Evolutionary conservation across 1,139 yeast species (phyloP), one percentile per base, ranked within the genome.

Genomic region (Protomyces gravidus): DNA sequence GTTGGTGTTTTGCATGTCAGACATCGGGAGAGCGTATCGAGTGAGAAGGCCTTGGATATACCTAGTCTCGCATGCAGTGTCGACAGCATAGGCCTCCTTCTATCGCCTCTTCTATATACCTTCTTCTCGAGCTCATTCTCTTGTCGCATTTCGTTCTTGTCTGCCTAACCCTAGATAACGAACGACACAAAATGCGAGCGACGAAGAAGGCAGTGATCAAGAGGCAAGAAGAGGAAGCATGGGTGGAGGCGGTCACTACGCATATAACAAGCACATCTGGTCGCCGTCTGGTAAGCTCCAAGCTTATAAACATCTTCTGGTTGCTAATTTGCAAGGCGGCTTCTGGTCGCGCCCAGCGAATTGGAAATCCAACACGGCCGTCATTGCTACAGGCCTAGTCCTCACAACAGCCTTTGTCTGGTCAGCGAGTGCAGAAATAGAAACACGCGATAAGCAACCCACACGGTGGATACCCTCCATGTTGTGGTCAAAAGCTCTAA

Each of bases 11-110:
- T 71, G 74, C 85, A 81, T 28, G 84, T 86, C 66, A 92, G 78
- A 57, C 95, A 82, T 68, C 90, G 86, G 0, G 96, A 90, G 65
- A 92, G 77, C 1, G 94, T 83, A 23, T 89, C 78, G 60, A 79
- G 77, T 63, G 83, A 72, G 68, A 81, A 86, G 11, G 73, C 68
- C 28, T 74, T 67, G 5, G 58, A 50, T 92, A 87, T 74, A 17
- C 59, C 61, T 60, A 92, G 76, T 71, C 98, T 82, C 21, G 87
- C 76, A 70, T 88, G 96, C 64, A 92, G 78, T 25, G 84, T 80
- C 1, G 96, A 87, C 17, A 88, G 82, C 69, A 81, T 73, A 4
- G 36, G 2, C n/a, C n/a, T n/a, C n/a, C n/a, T n/a, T n/a, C n/a
- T n/a, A n/a, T n/a, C n/a, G n/a, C n/a, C n/a, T n/a, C n/a, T n/a